These are phyloP conservation scores for Aspergillus proliferans DNA, from an alignment of 2,329 filamentous ascomycete genomes.

Conservation along the genomic window DNA sequence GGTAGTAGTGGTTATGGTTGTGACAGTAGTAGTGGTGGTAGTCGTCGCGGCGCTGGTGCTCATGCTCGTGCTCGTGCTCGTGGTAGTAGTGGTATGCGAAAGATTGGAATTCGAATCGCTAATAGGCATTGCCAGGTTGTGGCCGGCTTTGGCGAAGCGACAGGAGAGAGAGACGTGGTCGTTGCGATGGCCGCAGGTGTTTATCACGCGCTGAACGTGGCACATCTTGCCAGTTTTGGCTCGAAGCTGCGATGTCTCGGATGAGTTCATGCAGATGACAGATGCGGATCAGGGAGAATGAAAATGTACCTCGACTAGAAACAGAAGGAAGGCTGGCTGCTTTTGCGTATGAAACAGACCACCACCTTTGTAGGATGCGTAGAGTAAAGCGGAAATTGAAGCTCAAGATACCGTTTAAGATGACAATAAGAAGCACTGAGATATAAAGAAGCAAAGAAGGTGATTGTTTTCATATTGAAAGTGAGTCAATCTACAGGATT, in stretches of 20 bases:
- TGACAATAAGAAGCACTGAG: too few species aligned
- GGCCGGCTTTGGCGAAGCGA: conserved; percentile 7
- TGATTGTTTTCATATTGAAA: background rate
- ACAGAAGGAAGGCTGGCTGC: too few species aligned
- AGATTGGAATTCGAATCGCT: background rate
- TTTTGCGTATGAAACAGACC: too few species aligned
- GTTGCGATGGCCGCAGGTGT: conserved; percentile 18
- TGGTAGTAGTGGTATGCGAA: background rate
- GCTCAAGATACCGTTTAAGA: background rate
- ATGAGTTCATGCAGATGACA: too few species aligned
- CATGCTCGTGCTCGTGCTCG: background rate
- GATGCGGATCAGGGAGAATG: too few species aligned
- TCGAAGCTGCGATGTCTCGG: too few species aligned
- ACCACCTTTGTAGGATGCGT: too few species aligned
- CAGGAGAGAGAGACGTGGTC: conserved; percentile 17
- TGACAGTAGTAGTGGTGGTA: background rate
- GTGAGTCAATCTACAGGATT: too few species aligned
- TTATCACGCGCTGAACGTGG: conserved; percentile 15
- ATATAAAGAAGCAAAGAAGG: background rate
- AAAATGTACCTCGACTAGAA: too few species aligned
- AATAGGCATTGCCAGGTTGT: background rate
- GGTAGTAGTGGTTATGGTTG: background rate
- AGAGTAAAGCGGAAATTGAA: background rate
- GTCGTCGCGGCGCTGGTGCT: background rate
- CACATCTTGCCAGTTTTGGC: conserved; percentile 10